Evolutionary conservation across 1,284 basidiomycete species (phyloP).

Genomic region (Heterobasidion annosum): DNA sequence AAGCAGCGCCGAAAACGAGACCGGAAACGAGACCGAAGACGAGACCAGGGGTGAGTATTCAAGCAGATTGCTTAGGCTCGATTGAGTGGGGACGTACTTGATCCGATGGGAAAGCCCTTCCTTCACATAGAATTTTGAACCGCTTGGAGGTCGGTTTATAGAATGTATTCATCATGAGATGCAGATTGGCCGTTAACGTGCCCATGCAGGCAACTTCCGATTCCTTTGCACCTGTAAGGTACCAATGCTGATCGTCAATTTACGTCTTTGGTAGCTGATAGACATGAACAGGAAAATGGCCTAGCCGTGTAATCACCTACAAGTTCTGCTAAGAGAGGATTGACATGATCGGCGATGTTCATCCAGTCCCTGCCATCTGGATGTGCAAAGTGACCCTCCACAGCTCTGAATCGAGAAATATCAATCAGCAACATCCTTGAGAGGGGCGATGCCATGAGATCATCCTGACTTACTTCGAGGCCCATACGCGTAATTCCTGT

Average conservation of each 20-base stretch:
- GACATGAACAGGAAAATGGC: not conserved
- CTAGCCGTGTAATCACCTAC: constrained; percentile 43
- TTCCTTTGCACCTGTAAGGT: constrained; percentile 64
- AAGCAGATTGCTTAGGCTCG: constrained; percentile 2
- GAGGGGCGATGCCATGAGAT: constrained; percentile 4
- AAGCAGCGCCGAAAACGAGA: constrained; percentile 5
- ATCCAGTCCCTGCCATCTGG: constrained; percentile 82
- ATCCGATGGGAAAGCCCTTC: constrained; percentile 93
- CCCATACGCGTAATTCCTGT: constrained; percentile 90
- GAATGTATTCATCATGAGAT: constrained; percentile 91
- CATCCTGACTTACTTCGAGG: constrained; percentile 49
- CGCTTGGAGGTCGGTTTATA: constrained; percentile 81
- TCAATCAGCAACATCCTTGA: not conserved
- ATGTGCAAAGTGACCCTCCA: constrained; percentile 89
- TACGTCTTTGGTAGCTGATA: not conserved
- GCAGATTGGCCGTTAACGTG: constrained; percentile 90
- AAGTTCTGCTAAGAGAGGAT: constrained; percentile 72
- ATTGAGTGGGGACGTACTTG: constrained; percentile 33
- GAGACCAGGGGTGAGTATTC: not conserved
- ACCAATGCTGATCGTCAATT: not conserved
- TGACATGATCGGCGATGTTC: constrained; percentile 65
- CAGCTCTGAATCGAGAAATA: constrained; percentile 47
- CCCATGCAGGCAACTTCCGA: constrained; percentile 92
- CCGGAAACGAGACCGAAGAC: not conserved
- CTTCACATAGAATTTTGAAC: constrained; percentile 95